Evolutionary conservation across 2,329 filamentous ascomycete genomes (phyloP).

Genomic region (Scopulariopsis brevicaulis): DNA sequence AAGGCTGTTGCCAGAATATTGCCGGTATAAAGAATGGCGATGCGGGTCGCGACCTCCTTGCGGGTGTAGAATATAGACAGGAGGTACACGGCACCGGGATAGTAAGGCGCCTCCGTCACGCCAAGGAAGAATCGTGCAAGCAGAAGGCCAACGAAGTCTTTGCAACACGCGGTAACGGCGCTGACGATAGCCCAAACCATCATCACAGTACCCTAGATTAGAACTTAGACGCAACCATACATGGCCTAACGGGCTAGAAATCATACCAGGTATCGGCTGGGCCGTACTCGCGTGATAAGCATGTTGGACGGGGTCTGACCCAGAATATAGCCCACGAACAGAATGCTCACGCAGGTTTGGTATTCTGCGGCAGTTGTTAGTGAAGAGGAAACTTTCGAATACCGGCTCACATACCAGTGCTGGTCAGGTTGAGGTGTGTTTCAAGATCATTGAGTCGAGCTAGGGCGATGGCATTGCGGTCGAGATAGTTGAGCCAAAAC

Average conservation of each 20-base stretch:
- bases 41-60: constrained; percentile 51
- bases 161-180: constrained; percentile 21
- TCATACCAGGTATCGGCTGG: constrained; percentile 25
- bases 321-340: constrained; percentile 31
- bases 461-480: constrained; percentile 33
- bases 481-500: constrained; percentile 32
- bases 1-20: constrained; percentile 58
- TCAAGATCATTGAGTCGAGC: constrained; percentile 33
- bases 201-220: constrained; percentile 14
- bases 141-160: constrained; percentile 19
- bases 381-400: too few relatives aligned
- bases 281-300: constrained; percentile 27
- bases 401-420: constrained; percentile 22
- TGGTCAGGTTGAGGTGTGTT: constrained; percentile 36
- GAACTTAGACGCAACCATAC: too few relatives aligned
- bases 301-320: constrained; percentile 30
- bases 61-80: constrained; percentile 45
- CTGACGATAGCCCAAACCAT: constrained; percentile 26
- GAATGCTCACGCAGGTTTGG: constrained; percentile 27
- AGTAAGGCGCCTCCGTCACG: constrained; percentile 20
- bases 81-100: constrained; percentile 24
- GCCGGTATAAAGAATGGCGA: constrained; percentile 46
- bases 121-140: constrained; percentile 24
- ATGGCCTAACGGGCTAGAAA: constrained; percentile 4
- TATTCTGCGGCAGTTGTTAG: too few relatives aligned